Base-by-base conservation (phyloP, 352 stramenopile genomes). In the Pythium rhizo-oryzae region DNA sequence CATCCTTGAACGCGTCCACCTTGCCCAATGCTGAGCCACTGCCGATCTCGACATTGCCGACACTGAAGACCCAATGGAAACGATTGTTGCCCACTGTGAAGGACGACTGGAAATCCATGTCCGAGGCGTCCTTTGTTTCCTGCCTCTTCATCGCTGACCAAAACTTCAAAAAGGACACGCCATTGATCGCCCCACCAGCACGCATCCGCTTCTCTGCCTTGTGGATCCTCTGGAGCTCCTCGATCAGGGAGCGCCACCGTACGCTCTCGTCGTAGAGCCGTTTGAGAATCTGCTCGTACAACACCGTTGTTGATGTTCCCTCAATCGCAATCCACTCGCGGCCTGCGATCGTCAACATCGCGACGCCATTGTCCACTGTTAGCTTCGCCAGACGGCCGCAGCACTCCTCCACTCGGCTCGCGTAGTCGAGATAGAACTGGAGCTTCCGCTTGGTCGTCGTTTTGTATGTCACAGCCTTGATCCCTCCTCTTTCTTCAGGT, bases 391-490 rank as follows among this genome's bases (percentile, higher is more conserved):
- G 66, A 1, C 52, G 44, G 24, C 80, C 71, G 24, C 74, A 85
- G 8, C 81, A 56, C 0, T 77, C 58, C 51, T 87, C 68, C 23
- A 86, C 82, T 5, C 82, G 75, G 58, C 88, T 63, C 15, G 77
- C 70, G 44, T 91, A 90, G 44, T 90, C 81, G 0, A 92, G 59
- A 49, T 91, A 93, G 54, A 82, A 93, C 23, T 77, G 81, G 71
- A 91, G 79, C 52, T 91, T 93, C 4, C 85, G 77, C 16, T 81
- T 71, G 37, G 90, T 92, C 59, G 85, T 92, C 19, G 80, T 91
- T 37, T 82, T 72, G 56, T 93, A 90, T 11, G 71, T 67, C 5
- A 93, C 69, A 11, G 85, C 79, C n/a, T 67, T 62, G 41, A 93
- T 62, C 6, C 75, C 62, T 6, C n/a, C 54, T n/a, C 18, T 35